These are phyloP conservation scores for Papiliotrema nemorosa DNA, from an alignment of 1,284 basidiomycete species.

Conservation along the genomic window DNA sequence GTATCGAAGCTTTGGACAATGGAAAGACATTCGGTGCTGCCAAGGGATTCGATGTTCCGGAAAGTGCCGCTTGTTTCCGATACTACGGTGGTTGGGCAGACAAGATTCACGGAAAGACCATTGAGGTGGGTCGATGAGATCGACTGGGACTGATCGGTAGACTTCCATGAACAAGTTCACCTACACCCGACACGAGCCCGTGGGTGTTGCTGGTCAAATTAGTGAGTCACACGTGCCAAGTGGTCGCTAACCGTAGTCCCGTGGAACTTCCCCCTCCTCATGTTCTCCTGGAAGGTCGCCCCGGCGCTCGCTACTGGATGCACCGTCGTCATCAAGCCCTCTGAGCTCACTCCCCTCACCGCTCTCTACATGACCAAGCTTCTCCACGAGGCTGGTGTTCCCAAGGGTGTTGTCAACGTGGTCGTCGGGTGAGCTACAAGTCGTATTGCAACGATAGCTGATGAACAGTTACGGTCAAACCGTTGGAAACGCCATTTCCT, in stretches of 20 bases:
- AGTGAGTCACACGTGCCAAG: constrained; percentile 34
- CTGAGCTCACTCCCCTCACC: constrained; percentile 84
- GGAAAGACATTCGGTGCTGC: constrained; percentile 69
- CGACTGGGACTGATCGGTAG: constrained; percentile 21
- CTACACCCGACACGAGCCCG: constrained; percentile 86
- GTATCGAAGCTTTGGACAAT: constrained; percentile 77
- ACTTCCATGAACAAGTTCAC: constrained; percentile 66
- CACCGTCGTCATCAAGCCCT: constrained; percentile 78
- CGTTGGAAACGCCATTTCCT: constrained; percentile 62
- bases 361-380: constrained; percentile 50
- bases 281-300: constrained; percentile 77
- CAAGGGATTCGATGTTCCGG: constrained; percentile 63
- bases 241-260: constrained; percentile 31
- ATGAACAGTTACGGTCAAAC: constrained; percentile 61
- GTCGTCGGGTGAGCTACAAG: constrained; percentile 39
- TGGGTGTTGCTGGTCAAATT: constrained; percentile 82
- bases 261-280: constrained; percentile 66
- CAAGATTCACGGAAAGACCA: constrained; percentile 77
- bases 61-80: constrained; percentile 66
- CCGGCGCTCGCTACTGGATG: constrained; percentile 83
- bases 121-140: constrained; percentile 51
- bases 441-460: constrained; percentile 3
- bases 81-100: constrained; percentile 61
- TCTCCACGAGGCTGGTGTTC: constrained; percentile 60
- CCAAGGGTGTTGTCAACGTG: constrained; percentile 67